Evolutionary conservation across 169 alveolate genomes (phyloP).

Genomic region (Sarcocystis neurona): DNA sequence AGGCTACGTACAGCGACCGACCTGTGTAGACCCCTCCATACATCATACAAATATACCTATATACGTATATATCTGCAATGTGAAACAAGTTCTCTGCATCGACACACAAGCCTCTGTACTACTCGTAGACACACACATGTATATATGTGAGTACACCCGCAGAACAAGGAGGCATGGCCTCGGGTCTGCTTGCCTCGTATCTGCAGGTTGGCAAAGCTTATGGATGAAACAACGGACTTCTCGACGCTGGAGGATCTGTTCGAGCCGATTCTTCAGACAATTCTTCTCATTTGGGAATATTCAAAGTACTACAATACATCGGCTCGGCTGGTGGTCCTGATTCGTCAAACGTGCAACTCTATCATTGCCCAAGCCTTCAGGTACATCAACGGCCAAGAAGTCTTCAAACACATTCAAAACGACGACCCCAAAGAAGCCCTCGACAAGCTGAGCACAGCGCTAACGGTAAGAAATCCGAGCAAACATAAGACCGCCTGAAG

Average conservation of each 20-base stretch:
- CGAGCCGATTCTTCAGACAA: constrained; percentile 89
- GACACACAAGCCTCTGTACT: too few species aligned
- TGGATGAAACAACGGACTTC: constrained; percentile 87
- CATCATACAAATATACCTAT: too few species aligned
- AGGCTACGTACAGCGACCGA: too few species aligned
- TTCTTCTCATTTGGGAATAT: constrained; percentile 88
- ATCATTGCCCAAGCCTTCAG: constrained; percentile 88
- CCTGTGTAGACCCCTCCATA: too few species aligned
- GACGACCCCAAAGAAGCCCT: constrained; percentile 92
- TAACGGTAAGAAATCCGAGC: constrained; percentile 65
- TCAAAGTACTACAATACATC: constrained; percentile 91
- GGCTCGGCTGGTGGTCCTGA: constrained; percentile 90
- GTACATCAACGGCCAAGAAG: constrained; percentile 85
- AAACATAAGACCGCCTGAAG: too few species aligned
- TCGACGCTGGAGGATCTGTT: constrained; percentile 83
- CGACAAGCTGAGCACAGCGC: constrained; percentile 84
- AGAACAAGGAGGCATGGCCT: too few species aligned
- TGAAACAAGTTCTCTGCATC: too few species aligned
- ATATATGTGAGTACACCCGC: too few species aligned
- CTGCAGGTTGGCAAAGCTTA: constrained; percentile 77
- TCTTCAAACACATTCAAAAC: constrained; percentile 83
- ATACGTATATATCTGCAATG: too few species aligned
- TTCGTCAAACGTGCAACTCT: constrained; percentile 92
- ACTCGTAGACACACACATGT: too few species aligned
- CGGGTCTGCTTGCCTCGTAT: too few species aligned